These are phyloP conservation scores for Multifurca ochricompacta DNA, from an alignment of 768 basidiomycete genomes.

Conservation along the genomic window DNA sequence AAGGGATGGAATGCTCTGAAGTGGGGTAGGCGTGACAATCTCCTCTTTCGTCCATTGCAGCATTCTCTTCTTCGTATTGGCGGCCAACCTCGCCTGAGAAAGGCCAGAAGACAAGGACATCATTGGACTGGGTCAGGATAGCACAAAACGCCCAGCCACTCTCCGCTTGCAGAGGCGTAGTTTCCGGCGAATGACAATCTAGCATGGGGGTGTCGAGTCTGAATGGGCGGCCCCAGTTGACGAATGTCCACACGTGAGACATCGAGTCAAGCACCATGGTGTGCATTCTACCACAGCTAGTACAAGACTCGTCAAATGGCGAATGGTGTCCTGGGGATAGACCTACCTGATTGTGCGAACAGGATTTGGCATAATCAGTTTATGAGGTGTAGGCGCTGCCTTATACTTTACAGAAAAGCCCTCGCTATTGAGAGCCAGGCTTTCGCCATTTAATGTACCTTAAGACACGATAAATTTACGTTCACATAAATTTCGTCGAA, in stretches of 20 bases:
- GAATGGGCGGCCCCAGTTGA: constrained; percentile 75
- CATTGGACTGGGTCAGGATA: constrained; percentile 61
- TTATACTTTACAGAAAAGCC: constrained; percentile 52
- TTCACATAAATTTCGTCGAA: not conserved
- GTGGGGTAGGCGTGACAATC: constrained; percentile 30
- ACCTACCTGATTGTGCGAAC: constrained; percentile 60
- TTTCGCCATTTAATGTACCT: constrained; percentile 56
- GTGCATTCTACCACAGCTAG: constrained; percentile 74
- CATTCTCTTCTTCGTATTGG: constrained; percentile 33
- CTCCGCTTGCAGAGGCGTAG: constrained; percentile 55
- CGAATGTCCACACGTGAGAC: constrained; percentile 63
- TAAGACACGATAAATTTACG: not conserved
- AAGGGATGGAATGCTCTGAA: constrained; percentile 43
- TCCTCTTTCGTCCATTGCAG: constrained; percentile 38
- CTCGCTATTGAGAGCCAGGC: constrained; percentile 35
- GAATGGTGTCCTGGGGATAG: not conserved
- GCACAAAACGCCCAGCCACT: constrained; percentile 81
- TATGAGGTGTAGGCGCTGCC: constrained; percentile 44
- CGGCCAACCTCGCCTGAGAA: constrained; percentile 37
- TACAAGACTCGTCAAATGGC: not conserved
- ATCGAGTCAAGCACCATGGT: constrained; percentile 54
- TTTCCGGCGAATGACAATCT: constrained; percentile 36
- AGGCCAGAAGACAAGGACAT: constrained; percentile 74
- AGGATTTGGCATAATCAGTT: constrained; percentile 47
- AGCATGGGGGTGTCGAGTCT: constrained; percentile 37